Evolutionary conservation across 2,329 filamentous ascomycete genomes (phyloP).

Genomic region (Fusarium equiseti): DNA sequence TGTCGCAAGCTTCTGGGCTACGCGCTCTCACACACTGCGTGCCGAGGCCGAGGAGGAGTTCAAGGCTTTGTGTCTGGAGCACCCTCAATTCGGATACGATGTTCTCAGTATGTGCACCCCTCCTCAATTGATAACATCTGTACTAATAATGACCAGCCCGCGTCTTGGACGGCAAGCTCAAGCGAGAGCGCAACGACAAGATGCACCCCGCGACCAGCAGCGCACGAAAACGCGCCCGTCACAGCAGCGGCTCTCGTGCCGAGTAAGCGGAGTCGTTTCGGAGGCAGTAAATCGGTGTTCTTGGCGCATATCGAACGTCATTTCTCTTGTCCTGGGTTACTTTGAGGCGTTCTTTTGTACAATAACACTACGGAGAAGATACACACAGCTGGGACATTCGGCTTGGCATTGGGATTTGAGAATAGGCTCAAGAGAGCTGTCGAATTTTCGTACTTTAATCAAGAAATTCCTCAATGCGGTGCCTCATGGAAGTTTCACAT

Average conservation of each 20-base stretch:
- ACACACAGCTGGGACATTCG: neutral
- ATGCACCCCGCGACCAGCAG: constrained; percentile 64
- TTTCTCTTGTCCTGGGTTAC: constrained; percentile 27
- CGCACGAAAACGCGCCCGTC: constrained; percentile 68
- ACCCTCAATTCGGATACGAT: constrained; percentile 92
- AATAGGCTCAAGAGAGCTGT: neutral
- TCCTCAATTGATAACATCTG: fast-evolving
- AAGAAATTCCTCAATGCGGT: neutral
- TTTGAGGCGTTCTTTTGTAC: neutral
- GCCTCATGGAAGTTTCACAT: neutral
- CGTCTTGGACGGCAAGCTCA: constrained; percentile 75
- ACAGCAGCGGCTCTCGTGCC: constrained; percentile 57
- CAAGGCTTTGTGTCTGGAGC: constrained; percentile 85
- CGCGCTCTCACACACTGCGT: constrained; percentile 75
- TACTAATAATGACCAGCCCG: constrained; percentile 60
- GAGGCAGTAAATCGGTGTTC: neutral
- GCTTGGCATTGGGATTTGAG: neutral
- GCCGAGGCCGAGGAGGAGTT: constrained; percentile 90
- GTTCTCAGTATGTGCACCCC: constrained; percentile 74
- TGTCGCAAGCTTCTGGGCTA: constrained; percentile 46
- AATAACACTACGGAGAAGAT: constrained; percentile 1
- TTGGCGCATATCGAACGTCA: neutral
- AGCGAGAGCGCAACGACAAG: constrained; percentile 71
- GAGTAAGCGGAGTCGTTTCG: constrained; percentile 3
- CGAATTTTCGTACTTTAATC: neutral